Percentiles rank a stretch among this genome's conserved stretches.
These are phyloP conservation scores for Zymoseptoria tritici DNA, from an alignment of 2,329 filamentous ascomycete species.

Conservation along the genomic window DNA sequence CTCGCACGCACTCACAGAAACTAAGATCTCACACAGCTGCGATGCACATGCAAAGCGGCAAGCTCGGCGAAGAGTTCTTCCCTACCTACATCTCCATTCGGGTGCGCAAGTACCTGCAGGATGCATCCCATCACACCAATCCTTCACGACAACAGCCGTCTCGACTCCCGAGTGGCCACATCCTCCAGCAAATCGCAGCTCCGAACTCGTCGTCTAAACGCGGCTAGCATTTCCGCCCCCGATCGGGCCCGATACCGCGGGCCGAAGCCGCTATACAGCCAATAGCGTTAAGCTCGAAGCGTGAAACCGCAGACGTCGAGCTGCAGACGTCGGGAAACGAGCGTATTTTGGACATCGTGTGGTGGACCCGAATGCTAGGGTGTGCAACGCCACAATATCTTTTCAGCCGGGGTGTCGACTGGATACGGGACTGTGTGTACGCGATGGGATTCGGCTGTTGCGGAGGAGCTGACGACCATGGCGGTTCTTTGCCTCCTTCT, in stretches of 20 bases:
- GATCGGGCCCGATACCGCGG: background rate
- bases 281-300: background rate
- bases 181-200: background rate
- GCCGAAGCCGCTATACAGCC: background rate
- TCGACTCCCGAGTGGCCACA: background rate
- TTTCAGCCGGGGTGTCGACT: background rate
- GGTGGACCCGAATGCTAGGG: background rate
- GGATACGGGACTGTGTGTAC: background rate
- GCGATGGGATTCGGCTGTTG: background rate
- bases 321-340: background rate
- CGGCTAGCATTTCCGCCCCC: background rate
- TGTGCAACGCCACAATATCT: background rate
- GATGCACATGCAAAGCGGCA: background rate
- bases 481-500: background rate
- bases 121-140: background rate
- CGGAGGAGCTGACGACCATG: background rate
- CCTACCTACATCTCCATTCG: background rate
- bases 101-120: background rate
- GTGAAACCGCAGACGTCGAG: background rate
- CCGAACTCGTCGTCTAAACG: background rate
- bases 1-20: background rate
- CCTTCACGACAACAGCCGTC: background rate
- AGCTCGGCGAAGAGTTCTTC: background rate
- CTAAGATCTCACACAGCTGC: background rate
- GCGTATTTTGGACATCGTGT: background rate